Conservation (phyloP, 345 rosid species). For the Brassica incana region DNA sequence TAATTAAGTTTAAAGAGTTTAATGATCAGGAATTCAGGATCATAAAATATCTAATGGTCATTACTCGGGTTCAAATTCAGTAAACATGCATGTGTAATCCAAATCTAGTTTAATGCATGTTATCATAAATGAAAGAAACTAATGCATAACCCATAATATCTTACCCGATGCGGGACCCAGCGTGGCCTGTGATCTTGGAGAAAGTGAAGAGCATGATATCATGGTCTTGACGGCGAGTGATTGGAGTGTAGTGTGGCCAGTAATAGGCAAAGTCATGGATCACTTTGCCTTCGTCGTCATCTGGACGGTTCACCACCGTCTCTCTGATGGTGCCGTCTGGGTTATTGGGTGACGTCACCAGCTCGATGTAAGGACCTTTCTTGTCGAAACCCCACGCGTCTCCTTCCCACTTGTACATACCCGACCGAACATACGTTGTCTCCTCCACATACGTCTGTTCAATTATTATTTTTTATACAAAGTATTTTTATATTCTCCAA, state of each 20-base stretch:
- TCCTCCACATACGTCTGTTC: constrained; percentile 65
- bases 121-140: background rate
- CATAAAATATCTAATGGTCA: background rate
- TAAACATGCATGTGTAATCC: background rate
- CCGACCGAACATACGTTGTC: constrained; percentile 54
- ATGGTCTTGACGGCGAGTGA: constrained; percentile 59
- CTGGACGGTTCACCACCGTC: constrained; percentile 64
- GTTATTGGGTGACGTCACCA: constrained; percentile 77
- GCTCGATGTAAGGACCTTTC: constrained; percentile 64
- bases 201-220: constrained; percentile 87
- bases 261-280: constrained; percentile 86
- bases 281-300: constrained; percentile 49
- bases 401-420: constrained; percentile 84
- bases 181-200: constrained; percentile 92
- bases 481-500: background rate
- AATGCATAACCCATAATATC: constrained; percentile 1
- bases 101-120: background rate
- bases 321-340: constrained; percentile 74
- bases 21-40: background rate
- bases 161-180: constrained; percentile 93
- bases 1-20: background rate
- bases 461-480: background rate
- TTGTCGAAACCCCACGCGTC: constrained; percentile 63
- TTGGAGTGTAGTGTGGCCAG: constrained; percentile 89
- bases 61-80: background rate